Evolutionary conservation across 2,329 filamentous ascomycete genomes (phyloP).

Genomic region (Pezicula carpinea): DNA sequence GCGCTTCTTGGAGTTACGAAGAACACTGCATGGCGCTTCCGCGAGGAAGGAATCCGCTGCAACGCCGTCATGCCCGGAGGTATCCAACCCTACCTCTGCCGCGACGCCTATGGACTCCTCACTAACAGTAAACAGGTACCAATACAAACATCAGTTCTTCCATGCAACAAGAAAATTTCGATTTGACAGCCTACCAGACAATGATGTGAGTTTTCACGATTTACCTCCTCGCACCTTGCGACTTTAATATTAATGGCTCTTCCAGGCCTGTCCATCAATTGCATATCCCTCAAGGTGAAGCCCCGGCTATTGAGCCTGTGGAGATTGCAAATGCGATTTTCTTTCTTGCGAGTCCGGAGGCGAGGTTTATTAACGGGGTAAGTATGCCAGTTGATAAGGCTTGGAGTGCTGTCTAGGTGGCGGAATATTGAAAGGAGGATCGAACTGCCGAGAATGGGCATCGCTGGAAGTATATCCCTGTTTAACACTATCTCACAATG

Average conservation of each 20-base stretch:
- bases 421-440: too few relatives aligned
- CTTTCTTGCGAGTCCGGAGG: slow-evolving; percentile 30
- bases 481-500: too few relatives aligned
- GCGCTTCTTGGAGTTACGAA: slow-evolving; percentile 38
- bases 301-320: slow-evolving; percentile 23
- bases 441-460: too few relatives aligned
- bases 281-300: slow-evolving; percentile 19
- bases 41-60: slow-evolving; percentile 39
- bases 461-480: too few relatives aligned
- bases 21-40: slow-evolving; percentile 42
- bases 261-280: slow-evolving; percentile 27
- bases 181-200: slow-evolving; percentile 21
- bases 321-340: slow-evolving; percentile 34
- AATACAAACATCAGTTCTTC: slow-evolving; percentile 13
- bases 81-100: slow-evolving; percentile 7
- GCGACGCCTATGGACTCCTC: background rate
- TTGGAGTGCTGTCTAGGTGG: slow-evolving; percentile 29
- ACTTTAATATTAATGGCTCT: background rate
- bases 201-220: slow-evolving; percentile 14
- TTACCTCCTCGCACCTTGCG: background rate
- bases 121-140: slow-evolving; percentile 8
- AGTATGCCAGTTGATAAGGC: slow-evolving; percentile 32
- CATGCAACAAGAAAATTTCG: slow-evolving; percentile 17
- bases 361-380: slow-evolving; percentile 31
- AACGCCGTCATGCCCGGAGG: slow-evolving; percentile 40